A percentile compares a stretch with the other conserved stretches of the same genome.
These are phyloP conservation scores for Vigna trinervia DNA, from an alignment of 306 rosid genomes.

Conservation along the genomic window DNA sequence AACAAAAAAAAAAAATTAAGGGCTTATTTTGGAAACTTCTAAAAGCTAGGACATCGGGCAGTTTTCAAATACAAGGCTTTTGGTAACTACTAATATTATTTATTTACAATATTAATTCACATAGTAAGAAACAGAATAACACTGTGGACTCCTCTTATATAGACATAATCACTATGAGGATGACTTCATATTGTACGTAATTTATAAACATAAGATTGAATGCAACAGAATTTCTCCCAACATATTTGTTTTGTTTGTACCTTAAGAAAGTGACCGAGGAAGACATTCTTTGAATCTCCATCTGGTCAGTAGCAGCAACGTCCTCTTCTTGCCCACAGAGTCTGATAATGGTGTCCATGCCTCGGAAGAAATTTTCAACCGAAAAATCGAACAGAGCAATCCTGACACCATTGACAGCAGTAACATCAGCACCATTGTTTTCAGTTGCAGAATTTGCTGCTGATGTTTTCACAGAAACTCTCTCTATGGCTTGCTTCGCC, in stretches of 20 bases:
- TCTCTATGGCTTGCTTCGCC: constrained; percentile 7
- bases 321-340: constrained; percentile 65
- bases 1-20: constrained; percentile 27
- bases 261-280: constrained; percentile 73
- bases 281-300: constrained; percentile 58
- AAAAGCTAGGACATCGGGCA: background rate
- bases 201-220: background rate
- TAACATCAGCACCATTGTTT: constrained; percentile 34
- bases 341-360: constrained; percentile 59
- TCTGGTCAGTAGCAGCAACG: constrained; percentile 42
- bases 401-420: constrained; percentile 28
- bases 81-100: background rate
- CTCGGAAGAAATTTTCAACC: constrained; percentile 66
- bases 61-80: background rate
- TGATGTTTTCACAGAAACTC: background rate
- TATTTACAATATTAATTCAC: too few relatives aligned
- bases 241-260: constrained; percentile 43
- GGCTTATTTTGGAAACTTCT: background rate
- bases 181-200: background rate
- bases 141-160: background rate
- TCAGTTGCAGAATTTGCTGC: constrained; percentile 8
- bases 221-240: background rate
- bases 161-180: background rate
- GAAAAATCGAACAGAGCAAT: constrained; percentile 67
- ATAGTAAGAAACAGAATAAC: background rate